Evolutionary conservation across 108 stramenopile genomes (phyloP).

Genomic region (Thalassiosira profunda): DNA sequence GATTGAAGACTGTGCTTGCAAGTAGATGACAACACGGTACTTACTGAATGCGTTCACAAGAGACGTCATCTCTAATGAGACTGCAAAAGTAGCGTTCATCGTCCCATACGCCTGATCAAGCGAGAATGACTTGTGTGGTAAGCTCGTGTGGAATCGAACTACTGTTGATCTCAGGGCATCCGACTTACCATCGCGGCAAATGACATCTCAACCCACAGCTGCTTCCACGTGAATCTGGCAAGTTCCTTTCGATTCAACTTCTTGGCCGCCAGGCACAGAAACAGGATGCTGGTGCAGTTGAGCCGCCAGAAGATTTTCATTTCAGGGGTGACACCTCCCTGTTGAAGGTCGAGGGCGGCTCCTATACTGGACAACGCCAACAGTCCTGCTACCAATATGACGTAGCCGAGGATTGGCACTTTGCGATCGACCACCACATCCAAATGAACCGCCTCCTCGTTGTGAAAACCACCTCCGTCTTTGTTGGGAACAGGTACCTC

Average conservation of each 20-base stretch:
- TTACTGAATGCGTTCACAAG: constrained; percentile 62
- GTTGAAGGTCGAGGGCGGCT: constrained; percentile 58
- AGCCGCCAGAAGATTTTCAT: constrained; percentile 73
- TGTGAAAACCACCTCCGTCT: background rate
- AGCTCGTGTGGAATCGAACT: background rate
- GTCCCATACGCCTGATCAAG: too few species aligned
- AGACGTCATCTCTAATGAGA: constrained; percentile 57
- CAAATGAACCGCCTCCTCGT: constrained; percentile 30
- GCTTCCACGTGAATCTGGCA: constrained; percentile 35
- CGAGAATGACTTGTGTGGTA: too few species aligned
- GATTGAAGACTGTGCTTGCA: background rate
- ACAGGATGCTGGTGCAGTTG: constrained; percentile 44
- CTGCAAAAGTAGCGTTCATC: constrained; percentile 48
- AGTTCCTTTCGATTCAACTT: constrained; percentile 35
- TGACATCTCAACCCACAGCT: constrained; percentile 49
- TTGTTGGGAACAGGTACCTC: background rate
- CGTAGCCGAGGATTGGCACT: constrained; percentile 55
- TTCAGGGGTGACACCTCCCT: constrained; percentile 33
- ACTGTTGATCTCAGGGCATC: too few species aligned
- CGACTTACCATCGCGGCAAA: constrained; percentile 39
- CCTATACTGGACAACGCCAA: constrained; percentile 62
- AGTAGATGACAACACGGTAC: background rate
- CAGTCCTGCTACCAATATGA: constrained; percentile 50
- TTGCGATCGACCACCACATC: constrained; percentile 28
- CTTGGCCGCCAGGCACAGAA: constrained; percentile 22